Percentiles rank a stretch among this genome's conserved stretches.
These are phyloP conservation scores for Aspergillus costaricaensis DNA, from an alignment of 2,329 filamentous ascomycete species.

Conservation along the genomic window DNA sequence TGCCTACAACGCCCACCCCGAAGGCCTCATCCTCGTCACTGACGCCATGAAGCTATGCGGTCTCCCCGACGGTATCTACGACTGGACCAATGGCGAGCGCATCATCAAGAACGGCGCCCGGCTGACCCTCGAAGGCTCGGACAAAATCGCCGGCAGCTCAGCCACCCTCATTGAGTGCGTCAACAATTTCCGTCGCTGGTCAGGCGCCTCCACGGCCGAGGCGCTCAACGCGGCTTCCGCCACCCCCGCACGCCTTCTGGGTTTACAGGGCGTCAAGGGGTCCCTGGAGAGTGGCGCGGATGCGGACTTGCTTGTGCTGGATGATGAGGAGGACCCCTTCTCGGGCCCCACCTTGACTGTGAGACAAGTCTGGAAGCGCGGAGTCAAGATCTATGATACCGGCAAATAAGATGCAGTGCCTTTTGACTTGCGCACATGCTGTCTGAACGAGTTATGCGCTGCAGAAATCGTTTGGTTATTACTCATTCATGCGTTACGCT, in stretches of 20 bases:
- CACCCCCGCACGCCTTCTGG: slow-evolving; percentile 43
- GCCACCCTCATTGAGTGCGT: slow-evolving; percentile 48
- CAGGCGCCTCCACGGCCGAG: slow-evolving; percentile 41
- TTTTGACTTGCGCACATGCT: background rate
- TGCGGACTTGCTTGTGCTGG: slow-evolving; percentile 45
- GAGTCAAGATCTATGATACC: slow-evolving; percentile 42
- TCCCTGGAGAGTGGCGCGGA: slow-evolving; percentile 43
- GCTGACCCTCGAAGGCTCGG: slow-evolving; percentile 74
- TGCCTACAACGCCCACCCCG: slow-evolving; percentile 80
- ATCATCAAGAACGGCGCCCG: slow-evolving; percentile 65
- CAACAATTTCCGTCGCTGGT: slow-evolving; percentile 48
- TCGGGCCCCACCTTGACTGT: slow-evolving; percentile 38
- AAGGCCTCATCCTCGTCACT: slow-evolving; percentile 84
- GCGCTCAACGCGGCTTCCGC: slow-evolving; percentile 44
- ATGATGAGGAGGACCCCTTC: slow-evolving; percentile 35
- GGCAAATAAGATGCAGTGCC: slow-evolving; percentile 26
- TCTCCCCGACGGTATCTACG: slow-evolving; percentile 78
- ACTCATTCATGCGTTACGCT: background rate
- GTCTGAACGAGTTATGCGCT: background rate
- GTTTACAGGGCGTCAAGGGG: slow-evolving; percentile 43
- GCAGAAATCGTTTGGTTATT: background rate
- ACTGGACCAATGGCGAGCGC: slow-evolving; percentile 75
- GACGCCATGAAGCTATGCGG: slow-evolving; percentile 90
- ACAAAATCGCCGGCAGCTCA: slow-evolving; percentile 72
- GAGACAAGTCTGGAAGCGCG: slow-evolving; percentile 48